phyloP scores from a whole-genome alignment of 257 asterid species.

The Nicotiana benthamiana region DNA sequence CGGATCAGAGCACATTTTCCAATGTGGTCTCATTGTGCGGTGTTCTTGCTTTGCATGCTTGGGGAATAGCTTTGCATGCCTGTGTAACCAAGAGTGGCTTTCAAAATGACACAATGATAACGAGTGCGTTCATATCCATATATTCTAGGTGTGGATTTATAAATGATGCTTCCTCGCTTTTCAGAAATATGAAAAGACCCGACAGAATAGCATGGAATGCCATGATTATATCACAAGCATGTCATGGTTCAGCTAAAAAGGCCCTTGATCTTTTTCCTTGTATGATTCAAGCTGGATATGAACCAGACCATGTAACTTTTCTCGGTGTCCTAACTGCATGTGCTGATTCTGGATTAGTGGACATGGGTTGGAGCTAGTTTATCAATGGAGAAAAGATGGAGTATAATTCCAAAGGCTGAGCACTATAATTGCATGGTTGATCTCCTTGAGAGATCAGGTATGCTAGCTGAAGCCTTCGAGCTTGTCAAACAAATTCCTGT shows the following conservation, averaged over 20 bases:
- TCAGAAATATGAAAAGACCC: conserved; percentile 21
- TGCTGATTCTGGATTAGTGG: conserved; percentile 62
- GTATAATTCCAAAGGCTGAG: conserved; percentile 45
- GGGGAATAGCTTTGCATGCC: conserved; percentile 43
- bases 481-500: conserved; percentile 37
- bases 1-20: conserved; percentile 44
- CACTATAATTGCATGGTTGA: conserved; percentile 57
- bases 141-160: conserved; percentile 57
- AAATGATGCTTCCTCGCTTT: conserved; percentile 34
- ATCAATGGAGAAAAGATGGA: conserved; percentile 38
- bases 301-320: conserved; percentile 59
- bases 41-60: conserved; percentile 25
- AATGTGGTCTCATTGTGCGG: conserved; percentile 42
- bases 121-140: conserved; percentile 52
- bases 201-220: conserved; percentile 64
- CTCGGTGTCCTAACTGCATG: conserved; percentile 59
- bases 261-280: conserved; percentile 34
- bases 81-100: conserved; percentile 39
- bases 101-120: conserved; percentile 29
- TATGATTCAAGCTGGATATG: conserved; percentile 43
- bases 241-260: conserved; percentile 35
- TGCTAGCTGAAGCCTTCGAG: conserved; percentile 42
- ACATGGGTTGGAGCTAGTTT: conserved; percentile 42
- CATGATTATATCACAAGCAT: conserved; percentile 50
- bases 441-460: conserved; percentile 57